Base-by-base conservation (phyloP, 352 stramenopile genomes). In the Thalassiosira livingstoniorum region DNA sequence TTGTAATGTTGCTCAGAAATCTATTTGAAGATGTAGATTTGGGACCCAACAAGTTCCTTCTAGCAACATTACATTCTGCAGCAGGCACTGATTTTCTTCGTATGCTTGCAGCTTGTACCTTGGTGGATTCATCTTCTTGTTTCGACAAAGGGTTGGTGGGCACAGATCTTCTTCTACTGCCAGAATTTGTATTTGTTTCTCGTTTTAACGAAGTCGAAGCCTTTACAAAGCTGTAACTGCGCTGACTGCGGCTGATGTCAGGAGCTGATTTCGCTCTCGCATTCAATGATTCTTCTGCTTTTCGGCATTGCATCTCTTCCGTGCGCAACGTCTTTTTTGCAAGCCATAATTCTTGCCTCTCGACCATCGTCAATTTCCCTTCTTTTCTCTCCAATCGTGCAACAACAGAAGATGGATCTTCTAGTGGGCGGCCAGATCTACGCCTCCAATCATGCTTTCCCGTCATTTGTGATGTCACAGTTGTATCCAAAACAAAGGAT, bases 401-500 rank as follows among this genome's bases (percentile, higher is more conserved):
- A 18, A 85, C 57, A 29, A 80, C 62, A 53, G 64, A 68, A 54
- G 74, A 53, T 29, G 67, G 32, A 69, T 39, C 63, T 58, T 84
- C 68, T 51, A 78, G 34, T 45, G 67, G 76, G 15, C 76, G 25
- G 43, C 67, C 62, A 35, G 43, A 23, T 55, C 64, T 66, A 67
- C 66, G 37, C 34, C 70, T 77, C 74, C 53, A 75, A 37, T 75
- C 74, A 21, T 75, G 57, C 1, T 73, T 62, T n/a, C 37, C 57
- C 60, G 43, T 32, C 21, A 51, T n/a, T 37, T 42, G 34, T 31
- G 75, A 25, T 45, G 78, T 80, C 39, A 80, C 29, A 43, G 32
- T 80, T 5, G 78, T 85, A 39, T 85, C 78, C 18, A 85, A 61
- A 35, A 85, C 37, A 42, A 85, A 85, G 18, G 78, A 85, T 27